Conservation (phyloP, 139 green algal genomes). For the Coelastrella sp. region DNA sequence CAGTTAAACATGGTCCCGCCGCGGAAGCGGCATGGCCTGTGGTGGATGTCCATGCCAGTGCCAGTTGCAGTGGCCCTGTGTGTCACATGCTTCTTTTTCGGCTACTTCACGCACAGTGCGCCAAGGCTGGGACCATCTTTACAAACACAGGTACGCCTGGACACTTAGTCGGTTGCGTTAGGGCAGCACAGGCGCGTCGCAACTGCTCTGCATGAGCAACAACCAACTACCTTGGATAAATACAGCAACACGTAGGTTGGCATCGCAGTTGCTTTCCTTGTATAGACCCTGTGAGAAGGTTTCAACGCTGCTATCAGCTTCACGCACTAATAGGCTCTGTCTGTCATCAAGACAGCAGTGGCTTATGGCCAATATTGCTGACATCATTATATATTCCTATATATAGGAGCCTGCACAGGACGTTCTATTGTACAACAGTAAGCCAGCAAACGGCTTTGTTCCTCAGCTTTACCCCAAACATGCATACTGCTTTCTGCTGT, state of each 20-base stretch:
- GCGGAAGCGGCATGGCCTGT: slow-evolving; percentile 10
- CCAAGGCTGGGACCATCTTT: background rate
- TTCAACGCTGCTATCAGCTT: background rate
- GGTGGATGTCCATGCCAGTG: slow-evolving; percentile 11
- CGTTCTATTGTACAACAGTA: no score
- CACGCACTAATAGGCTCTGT: background rate
- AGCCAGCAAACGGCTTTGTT: no score
- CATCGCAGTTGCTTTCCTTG: no score
- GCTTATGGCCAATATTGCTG: no score
- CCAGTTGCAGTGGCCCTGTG: slow-evolving; percentile 31
- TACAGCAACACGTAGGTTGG: background rate
- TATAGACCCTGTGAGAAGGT: no score
- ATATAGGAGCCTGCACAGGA: no score
- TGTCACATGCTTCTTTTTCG: slow-evolving; percentile 40
- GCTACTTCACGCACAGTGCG: slow-evolving; percentile 11
- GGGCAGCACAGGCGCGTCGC: no score
- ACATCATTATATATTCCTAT: no score
- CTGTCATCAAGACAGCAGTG: no score
- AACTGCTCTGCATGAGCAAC: background rate
- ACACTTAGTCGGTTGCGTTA: no score
- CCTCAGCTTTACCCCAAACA: no score
- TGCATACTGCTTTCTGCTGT: background rate
- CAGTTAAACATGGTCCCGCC: background rate
- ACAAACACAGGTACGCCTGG: background rate
- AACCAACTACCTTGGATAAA: background rate